Evolutionary conservation across 2,329 filamentous ascomycete species (phyloP), one percentile per base, ranked within the genome.

Genomic region (Hypocreales sp.): DNA sequence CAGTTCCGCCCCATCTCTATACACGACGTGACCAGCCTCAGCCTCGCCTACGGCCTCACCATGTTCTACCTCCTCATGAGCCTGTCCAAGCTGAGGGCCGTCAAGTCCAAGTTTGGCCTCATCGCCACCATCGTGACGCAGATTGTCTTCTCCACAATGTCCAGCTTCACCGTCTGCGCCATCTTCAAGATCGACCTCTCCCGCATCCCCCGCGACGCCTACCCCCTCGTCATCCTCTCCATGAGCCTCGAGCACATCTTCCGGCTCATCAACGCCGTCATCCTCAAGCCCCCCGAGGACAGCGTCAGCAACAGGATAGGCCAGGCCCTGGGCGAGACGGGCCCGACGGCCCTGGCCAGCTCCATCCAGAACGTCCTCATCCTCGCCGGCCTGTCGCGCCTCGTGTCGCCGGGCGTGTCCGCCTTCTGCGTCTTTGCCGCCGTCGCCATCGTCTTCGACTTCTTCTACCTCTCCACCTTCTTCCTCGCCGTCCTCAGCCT

Each of bases 211-310:
- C 64, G 73, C 33, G 75, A 75, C 28, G 72, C 72, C 20, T 87
- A 84, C 44, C 80, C 80, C 0, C 64, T 82, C 8, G 76, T 82
- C n/a, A 68, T 86, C 7, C 61, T 84, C 21, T 67, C 74, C 21
- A 75, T 83, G 53, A 82, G 80, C 26, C 55, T 86, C 18, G 79
- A 84, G 41, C 84, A 86, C 40, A 79, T 81, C 35, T 78, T 84
- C 41, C 64, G 79, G 12, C 57, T 86, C 20, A 81, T 86, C 47
- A 83, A 84, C 42, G 72, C 76, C 6, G 76, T 86, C 21, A 72
- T 86, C 19, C 59, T 74, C 30, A 82, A 77, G 1, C 73, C 77
- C 0, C 60, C 74, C 0, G 72, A 80, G 36, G 67, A 77, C 46
- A 70, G 62, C 32, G 79, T 77, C 4, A 72, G 73, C 30, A 64